These are phyloP conservation scores for Hyparrhenia diplandra DNA, from an alignment of 176 grass and related monocot species.

Conservation along the genomic window DNA sequence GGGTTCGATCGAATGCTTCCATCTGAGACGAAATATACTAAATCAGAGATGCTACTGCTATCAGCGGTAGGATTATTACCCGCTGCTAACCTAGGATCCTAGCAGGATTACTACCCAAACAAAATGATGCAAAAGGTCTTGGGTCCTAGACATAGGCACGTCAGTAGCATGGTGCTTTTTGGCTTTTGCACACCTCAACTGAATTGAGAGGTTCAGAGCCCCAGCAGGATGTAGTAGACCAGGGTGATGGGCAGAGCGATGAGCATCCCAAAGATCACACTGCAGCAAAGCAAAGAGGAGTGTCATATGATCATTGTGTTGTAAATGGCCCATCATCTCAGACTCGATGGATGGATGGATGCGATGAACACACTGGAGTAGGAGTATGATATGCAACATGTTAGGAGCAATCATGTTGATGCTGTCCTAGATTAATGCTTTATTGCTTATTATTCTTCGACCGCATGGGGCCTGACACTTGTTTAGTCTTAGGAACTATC, in stretches of 20 bases:
- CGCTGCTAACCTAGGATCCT: not conserved
- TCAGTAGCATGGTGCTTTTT: constrained; percentile 12
- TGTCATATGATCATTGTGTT: not conserved
- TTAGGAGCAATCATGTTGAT: not conserved
- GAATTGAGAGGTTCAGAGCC: constrained; percentile 36
- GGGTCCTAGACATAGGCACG: not conserved
- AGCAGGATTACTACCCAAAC: constrained; percentile 4
- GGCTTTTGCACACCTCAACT: not conserved
- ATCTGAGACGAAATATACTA: not conserved
- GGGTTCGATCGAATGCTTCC: not conserved
- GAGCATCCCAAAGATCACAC: constrained; percentile 94
- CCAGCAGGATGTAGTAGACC: constrained; percentile 84
- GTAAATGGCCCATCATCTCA: not conserved
- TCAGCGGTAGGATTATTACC: not conserved
- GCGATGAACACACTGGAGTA: not conserved
- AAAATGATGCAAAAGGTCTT: not conserved
- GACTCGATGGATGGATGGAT: no score
- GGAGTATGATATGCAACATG: not conserved
- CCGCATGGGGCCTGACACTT: not conserved
- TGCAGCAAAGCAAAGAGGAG: constrained; percentile 21
- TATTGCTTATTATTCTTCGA: not conserved
- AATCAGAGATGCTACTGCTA: not conserved
- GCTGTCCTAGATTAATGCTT: not conserved
- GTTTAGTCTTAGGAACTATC: not conserved
- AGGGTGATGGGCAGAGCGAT: constrained; percentile 82